phyloP scores from a whole-genome alignment of 805 yeast genomes.

The Saturnispora serradocipensis region DNA sequence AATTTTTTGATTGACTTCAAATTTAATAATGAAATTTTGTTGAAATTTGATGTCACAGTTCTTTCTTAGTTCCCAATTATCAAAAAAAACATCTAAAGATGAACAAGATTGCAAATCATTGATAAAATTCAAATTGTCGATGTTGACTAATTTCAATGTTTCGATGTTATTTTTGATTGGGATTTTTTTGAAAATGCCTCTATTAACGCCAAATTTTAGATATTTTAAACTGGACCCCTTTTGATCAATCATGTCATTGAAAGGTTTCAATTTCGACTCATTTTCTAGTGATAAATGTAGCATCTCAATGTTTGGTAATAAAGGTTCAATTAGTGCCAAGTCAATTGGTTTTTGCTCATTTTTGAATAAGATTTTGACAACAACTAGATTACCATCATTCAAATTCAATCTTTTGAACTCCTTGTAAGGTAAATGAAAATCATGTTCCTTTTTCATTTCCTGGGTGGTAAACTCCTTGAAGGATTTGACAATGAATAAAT shows the following conservation, averaged over 20 bases:
- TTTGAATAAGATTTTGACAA: slow-evolving; percentile 24
- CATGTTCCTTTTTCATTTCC: slow-evolving; percentile 26
- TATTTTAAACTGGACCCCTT: slow-evolving; percentile 18
- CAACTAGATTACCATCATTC: slow-evolving; percentile 24
- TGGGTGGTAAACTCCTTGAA: slow-evolving; percentile 24
- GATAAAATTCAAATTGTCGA: slow-evolving; percentile 23
- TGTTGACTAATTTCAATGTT: slow-evolving; percentile 22
- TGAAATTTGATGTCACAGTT: slow-evolving; percentile 21
- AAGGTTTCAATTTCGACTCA: slow-evolving; percentile 23
- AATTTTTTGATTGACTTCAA: slow-evolving; percentile 14
- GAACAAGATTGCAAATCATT: slow-evolving; percentile 17
- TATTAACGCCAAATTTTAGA: slow-evolving; percentile 25
- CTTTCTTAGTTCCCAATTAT: slow-evolving; percentile 25
- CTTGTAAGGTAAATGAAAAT: slow-evolving; percentile 26
- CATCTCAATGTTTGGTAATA: slow-evolving; percentile 20
- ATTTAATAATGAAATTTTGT: slow-evolving; percentile 17
- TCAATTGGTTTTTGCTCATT: slow-evolving; percentile 26
- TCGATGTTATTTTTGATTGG: slow-evolving; percentile 20
- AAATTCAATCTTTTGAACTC: slow-evolving; percentile 24
- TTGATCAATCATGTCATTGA: slow-evolving; percentile 22
- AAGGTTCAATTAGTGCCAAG: slow-evolving; percentile 19
- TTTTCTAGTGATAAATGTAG: slow-evolving; percentile 24
- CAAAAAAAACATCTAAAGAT: slow-evolving; percentile 25
- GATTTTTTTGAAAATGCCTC: slow-evolving; percentile 21
- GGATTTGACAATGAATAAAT: slow-evolving; percentile 24